Base-by-base conservation (phyloP, 2,329 filamentous ascomycete genomes). In the Massarina eburnea region DNA sequence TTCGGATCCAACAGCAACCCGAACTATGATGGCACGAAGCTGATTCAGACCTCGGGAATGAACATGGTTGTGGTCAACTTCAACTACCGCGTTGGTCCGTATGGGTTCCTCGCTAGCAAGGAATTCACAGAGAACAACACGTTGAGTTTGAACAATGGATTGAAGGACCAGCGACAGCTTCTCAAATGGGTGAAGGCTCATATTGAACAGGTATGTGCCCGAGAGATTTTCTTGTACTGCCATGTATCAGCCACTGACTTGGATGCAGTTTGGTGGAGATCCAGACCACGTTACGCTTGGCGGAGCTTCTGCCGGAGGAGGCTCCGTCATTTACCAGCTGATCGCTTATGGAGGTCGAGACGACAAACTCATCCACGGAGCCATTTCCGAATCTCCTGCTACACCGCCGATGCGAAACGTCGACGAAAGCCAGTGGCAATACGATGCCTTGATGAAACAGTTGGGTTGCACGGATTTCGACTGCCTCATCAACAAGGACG, bases 361-460 rank as follows among this genome's bases (percentile, higher is more conserved):
- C 36, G 64, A 68, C 44, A 56, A 57, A 7, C 56, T 75, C 52
- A 69, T 70, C 43, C 64, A 67, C 22, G 68, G 64, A 20, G 64
- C 56, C 17, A 57, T 61, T 3, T 57, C 60, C 12, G 66, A 70
- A 38, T 70, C 67, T 12, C 58, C 64, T 4, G 59, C 67, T 6
- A 72, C 72, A 37, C 73, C 73, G 3, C 61, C 70, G 3, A 60
- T 75, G 14, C 66, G 66, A 5, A 61, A 62, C 22, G 63, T 71
- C 20, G 48, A 57, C 1, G 67, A 72, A 22, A 68, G 68, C 27
- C 70, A 75, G 45, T 76, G 64, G 59, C 69, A 73, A 41, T 77
- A 71, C 51, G 60, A 73, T 18, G 60, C 58, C 20, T 66, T 72
- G 15, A 61, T 65, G 14, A 60, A 61, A 4, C 54, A 58, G 17